Conservation (phyloP, 495 filamentous ascomycete genomes). For the Podospora pseudopauciseta region DNA sequence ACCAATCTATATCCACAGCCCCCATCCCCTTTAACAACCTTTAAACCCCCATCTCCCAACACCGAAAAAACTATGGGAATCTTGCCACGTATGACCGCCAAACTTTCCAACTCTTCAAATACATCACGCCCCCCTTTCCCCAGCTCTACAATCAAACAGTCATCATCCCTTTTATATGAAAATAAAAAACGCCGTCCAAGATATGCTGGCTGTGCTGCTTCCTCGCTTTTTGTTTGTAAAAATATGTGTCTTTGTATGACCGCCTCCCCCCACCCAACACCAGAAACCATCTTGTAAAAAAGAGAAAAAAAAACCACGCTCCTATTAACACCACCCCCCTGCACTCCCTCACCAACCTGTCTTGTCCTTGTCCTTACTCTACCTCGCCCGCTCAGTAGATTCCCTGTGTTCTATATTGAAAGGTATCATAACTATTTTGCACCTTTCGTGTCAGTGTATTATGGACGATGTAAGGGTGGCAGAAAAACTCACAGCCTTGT, state of each 20-base stretch:
- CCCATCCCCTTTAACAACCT: not conserved
- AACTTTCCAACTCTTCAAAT: not conserved
- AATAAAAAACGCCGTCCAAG: not conserved
- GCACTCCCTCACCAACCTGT: not conserved
- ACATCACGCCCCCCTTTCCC: not conserved
- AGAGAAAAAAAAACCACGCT: not conserved
- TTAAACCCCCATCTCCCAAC: not conserved
- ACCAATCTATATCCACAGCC: not conserved
- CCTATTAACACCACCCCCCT: not conserved
- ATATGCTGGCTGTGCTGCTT: not conserved
- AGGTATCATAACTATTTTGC: constrained; percentile 63
- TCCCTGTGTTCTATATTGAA: constrained; percentile 75
- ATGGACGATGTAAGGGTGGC: not conserved
- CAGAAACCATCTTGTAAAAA: not conserved
- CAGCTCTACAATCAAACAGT: not conserved
- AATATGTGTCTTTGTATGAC: not conserved
- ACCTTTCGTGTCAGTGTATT: not conserved
- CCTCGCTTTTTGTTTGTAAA: not conserved
- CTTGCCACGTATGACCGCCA: not conserved
- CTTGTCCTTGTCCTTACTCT: not conserved
- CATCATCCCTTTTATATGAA: not conserved
- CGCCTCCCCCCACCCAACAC: too few species aligned
- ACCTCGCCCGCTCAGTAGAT: constrained; percentile 53
- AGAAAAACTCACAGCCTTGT: constrained; percentile 59
- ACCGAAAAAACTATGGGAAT: not conserved